Percentiles rank a stretch among this genome's conserved stretches.
phyloP scores from a whole-genome alignment of 2,329 filamentous ascomycete species.

The Fusarium virguliforme region DNA sequence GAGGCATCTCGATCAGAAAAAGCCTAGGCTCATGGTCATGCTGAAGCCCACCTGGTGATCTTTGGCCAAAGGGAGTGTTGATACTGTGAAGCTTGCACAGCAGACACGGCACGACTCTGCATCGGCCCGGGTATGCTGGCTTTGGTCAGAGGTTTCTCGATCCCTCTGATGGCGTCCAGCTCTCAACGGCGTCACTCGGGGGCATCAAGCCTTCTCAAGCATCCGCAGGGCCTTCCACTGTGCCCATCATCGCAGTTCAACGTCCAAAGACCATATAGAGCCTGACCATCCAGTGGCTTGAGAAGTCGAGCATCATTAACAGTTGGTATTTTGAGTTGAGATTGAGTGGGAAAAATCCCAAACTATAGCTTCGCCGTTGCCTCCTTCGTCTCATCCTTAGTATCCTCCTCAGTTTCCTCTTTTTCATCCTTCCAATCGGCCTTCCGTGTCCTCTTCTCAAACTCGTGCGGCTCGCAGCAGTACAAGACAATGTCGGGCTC shows the following conservation, averaged over 20 bases:
- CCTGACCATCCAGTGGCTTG: not conserved
- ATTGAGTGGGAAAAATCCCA: not conserved
- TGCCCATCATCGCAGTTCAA: not conserved
- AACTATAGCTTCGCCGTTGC: no score
- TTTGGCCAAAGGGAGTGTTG: no score
- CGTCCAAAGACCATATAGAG: not conserved
- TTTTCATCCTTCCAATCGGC: not conserved
- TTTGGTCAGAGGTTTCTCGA: no score
- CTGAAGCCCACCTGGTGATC: no score
- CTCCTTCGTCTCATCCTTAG: not conserved
- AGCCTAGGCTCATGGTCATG: not conserved
- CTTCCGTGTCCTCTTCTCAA: not conserved
- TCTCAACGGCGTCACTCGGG: not conserved
- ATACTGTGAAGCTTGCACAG: no score
- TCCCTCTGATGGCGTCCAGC: not conserved
- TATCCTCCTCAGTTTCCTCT: not conserved
- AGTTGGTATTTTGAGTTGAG: not conserved
- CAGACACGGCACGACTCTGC: no score
- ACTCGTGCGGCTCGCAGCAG: slow-evolving; percentile 11
- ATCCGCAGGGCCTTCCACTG: not conserved
- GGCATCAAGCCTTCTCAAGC: not conserved
- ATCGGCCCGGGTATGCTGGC: no score
- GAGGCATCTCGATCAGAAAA: not conserved
- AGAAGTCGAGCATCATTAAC: not conserved
- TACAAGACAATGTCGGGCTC: slow-evolving; percentile 24